These are phyloP conservation scores for Cryptococcus floricola DNA, from an alignment of 1,284 basidiomycete species.

Conservation along the genomic window DNA sequence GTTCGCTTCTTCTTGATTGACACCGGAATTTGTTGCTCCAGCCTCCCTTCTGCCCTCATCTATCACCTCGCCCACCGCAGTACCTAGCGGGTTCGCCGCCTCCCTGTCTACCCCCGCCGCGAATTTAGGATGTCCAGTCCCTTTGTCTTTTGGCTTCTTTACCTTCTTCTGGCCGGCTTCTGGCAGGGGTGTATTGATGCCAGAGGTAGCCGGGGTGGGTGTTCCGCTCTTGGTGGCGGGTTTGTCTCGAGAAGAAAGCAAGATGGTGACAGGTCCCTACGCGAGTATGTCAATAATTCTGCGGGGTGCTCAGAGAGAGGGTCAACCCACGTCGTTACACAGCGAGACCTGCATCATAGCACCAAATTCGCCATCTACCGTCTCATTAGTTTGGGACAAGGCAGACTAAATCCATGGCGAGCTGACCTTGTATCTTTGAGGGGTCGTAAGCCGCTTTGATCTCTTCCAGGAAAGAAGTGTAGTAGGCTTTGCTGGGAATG, in stretches of 20 bases:
- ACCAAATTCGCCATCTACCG: constrained; percentile 77
- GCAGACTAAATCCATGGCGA: neutral
- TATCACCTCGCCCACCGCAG: too few relatives aligned
- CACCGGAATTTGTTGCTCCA: too few relatives aligned
- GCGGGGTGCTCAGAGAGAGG: neutral
- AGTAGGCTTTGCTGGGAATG: constrained; percentile 65
- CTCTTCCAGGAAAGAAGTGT: constrained; percentile 65
- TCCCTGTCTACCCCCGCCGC: neutral
- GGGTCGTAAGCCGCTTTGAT: constrained; percentile 63
- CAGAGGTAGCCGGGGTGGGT: neutral
- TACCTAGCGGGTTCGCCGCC: too few relatives aligned
- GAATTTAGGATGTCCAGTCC: neutral
- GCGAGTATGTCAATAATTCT: neutral
- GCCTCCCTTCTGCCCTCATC: too few relatives aligned
- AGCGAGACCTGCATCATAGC: constrained; percentile 88
- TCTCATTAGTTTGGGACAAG: neutral
- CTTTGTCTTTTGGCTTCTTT: constrained; percentile 2
- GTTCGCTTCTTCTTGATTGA: too few relatives aligned
- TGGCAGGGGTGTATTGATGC: neutral
- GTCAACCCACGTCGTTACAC: constrained; percentile 67
- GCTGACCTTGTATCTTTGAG: constrained; percentile 70
- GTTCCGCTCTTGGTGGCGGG: neutral
- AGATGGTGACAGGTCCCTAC: constrained; percentile 31
- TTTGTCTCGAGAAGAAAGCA: constrained; percentile 23
- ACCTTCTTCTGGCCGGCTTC: neutral